Base-by-base conservation (phyloP, 345 rosid species). In the Gossypium anomalum region DNA sequence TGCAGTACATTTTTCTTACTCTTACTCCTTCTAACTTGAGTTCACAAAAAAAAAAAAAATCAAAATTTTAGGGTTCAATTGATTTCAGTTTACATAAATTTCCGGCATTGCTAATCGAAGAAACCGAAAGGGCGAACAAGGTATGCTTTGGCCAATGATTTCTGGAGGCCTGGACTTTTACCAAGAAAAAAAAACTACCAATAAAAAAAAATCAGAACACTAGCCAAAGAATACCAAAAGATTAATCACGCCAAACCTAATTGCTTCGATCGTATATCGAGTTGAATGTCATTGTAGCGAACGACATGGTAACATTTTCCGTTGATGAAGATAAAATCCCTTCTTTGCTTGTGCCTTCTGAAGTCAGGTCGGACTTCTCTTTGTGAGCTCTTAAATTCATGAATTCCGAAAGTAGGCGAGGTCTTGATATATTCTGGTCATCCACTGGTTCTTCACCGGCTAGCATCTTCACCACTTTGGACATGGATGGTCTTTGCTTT, bases 221-320 rank as follows among this genome's bases (percentile, higher is more conserved):
- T 51, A 49, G 43, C 58, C 25, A 27, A 52, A 27, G 25, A 29
- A 9, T 9, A 51, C 17, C 60, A 27, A 51, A 51, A 27, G 3
- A 10, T 4, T 17, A 49, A 48, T 70, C 29, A 27, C 9, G 52
- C 60, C 43, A 27, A 34, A 69, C 69, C 53, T 76, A 81, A 27
- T 22, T 34, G 78, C 69, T 83, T 58, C 94, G 78, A 74, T 89
- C 92, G 3, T 79, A 77, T 52, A 89, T 89, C 1, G 94, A 86
- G 49, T 61, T 87, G 79, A 86, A 89, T 67, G 89, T 89, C 94
- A 89, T 88, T 38, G 91, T 76, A 51, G 85, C 92, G 78, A 69
- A 16, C 22, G 94, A 87, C 51, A 83, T 78, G 13, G 60, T 51
- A 11, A 73, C 38, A 55, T 78, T 67, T 68, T n/a, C 83, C 0